A percentile compares a stretch with the other conserved stretches of the same genome.
Evolutionary conservation across 768 basidiomycete genomes (phyloP).

Genomic region (Lyophyllum atratum): DNA sequence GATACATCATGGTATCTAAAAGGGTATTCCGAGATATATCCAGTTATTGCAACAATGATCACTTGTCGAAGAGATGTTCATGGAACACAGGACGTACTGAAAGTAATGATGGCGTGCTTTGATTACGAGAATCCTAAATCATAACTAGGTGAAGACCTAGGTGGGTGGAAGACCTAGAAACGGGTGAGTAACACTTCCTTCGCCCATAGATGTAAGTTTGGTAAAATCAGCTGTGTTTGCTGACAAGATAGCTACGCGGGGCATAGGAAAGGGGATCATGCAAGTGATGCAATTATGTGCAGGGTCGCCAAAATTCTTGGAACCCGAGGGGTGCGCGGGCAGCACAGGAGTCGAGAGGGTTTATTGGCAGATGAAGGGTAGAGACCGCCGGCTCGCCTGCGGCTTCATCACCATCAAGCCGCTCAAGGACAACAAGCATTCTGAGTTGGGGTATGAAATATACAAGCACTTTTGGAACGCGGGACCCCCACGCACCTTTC

Average conservation of each 20-base stretch:
- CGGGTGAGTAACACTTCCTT: neutral
- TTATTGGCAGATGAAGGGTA: neutral
- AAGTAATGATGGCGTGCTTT: neutral
- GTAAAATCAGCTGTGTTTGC: neutral
- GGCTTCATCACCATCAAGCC: neutral
- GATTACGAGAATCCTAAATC: neutral
- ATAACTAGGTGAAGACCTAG: neutral
- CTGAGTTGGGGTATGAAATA: neutral
- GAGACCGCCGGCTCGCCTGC: neutral
- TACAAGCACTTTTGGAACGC: neutral
- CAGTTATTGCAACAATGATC: neutral
- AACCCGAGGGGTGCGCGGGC: neutral
- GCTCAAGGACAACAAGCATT: neutral
- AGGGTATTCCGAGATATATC: neutral
- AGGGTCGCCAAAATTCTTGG: neutral
- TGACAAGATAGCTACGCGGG: neutral
- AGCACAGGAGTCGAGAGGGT: too few relatives aligned
- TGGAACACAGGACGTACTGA: neutral
- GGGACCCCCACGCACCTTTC: neutral
- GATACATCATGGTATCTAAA: neutral
- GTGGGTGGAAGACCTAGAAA: neutral
- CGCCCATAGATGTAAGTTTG: neutral
- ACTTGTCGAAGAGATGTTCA: neutral
- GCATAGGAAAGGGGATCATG: neutral
- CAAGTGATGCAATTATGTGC: neutral